A percentile compares a stretch with the other conserved stretches of the same genome.
Evolutionary conservation across 768 basidiomycete species (phyloP).

Genomic region (Suillus brevipes): DNA sequence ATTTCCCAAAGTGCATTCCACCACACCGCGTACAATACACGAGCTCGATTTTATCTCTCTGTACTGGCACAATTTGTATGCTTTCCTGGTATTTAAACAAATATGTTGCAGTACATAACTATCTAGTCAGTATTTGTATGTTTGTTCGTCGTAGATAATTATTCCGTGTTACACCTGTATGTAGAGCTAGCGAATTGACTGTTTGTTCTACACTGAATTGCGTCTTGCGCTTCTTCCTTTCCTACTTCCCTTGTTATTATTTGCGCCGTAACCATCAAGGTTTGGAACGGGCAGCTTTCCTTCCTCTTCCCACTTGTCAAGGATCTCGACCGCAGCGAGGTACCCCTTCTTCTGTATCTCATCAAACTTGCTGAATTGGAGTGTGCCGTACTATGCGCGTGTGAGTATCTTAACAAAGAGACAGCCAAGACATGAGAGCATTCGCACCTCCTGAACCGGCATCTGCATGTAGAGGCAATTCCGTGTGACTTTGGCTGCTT

Average conservation of each 20-base stretch:
- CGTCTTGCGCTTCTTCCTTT: slow-evolving; percentile 78
- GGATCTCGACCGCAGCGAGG: slow-evolving; percentile 62
- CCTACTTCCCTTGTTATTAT: slow-evolving; percentile 45
- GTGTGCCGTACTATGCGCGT: slow-evolving; percentile 72
- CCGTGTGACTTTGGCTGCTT: slow-evolving; percentile 89
- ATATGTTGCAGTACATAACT: slow-evolving; percentile 1
- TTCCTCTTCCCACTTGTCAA: slow-evolving; percentile 80
- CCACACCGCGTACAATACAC: background rate
- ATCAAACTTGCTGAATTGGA: slow-evolving; percentile 87
- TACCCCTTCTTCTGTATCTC: slow-evolving; percentile 88
- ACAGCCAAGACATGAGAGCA: background rate
- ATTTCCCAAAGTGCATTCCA: background rate
- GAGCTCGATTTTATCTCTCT: background rate
- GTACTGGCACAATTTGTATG: slow-evolving; percentile 5
- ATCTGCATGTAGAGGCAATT: slow-evolving; percentile 91
- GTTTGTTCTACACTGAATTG: slow-evolving; percentile 55
- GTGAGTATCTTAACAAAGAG: background rate
- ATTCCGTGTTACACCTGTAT: background rate
- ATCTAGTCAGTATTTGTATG: slow-evolving; percentile 8
- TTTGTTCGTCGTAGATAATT: slow-evolving; percentile 10
- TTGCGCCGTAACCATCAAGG: slow-evolving; percentile 55
- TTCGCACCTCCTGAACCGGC: slow-evolving; percentile 86
- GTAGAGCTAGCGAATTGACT: background rate
- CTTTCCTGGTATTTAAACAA: slow-evolving; percentile 6
- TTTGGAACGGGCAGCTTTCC: slow-evolving; percentile 77